These are phyloP conservation scores for Cicer cuneatum DNA, from an alignment of 306 rosid genomes.

Conservation along the genomic window DNA sequence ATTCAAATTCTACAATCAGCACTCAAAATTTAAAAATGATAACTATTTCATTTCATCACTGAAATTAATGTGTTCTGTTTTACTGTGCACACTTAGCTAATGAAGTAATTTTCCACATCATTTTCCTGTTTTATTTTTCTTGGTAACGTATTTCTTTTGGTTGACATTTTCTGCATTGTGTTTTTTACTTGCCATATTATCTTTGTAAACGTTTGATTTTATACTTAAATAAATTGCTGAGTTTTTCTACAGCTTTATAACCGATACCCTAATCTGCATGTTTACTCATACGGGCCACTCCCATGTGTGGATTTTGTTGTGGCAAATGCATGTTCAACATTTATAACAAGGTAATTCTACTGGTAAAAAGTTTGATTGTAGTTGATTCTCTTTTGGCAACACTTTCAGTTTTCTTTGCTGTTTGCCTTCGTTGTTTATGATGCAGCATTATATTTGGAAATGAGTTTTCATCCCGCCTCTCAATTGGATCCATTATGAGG, in stretches of 20 bases:
- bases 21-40: neutral
- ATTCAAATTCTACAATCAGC: neutral
- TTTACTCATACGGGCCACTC: constrained; percentile 90
- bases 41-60: neutral
- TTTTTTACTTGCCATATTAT: constrained; percentile 26
- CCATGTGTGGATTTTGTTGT: constrained; percentile 86
- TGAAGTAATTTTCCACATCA: constrained; percentile 12
- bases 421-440: constrained; percentile 44
- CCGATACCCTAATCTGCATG: constrained; percentile 77
- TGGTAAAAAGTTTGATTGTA: constrained; percentile 23
- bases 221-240: constrained; percentile 31
- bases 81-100: neutral
- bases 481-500: constrained; percentile 78
- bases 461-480: constrained; percentile 86
- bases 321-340: constrained; percentile 82
- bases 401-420: constrained; percentile 32
- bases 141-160: neutral
- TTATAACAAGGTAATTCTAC: constrained; percentile 75
- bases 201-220: constrained; percentile 24
- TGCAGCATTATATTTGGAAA: constrained; percentile 78
- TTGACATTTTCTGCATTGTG: neutral
- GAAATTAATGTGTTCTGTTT: constrained; percentile 12
- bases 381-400: constrained; percentile 22
- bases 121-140: neutral
- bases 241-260: constrained; percentile 63